phyloP scores from a whole-genome alignment of 345 rosid genomes.

The Jatropha curcas region DNA sequence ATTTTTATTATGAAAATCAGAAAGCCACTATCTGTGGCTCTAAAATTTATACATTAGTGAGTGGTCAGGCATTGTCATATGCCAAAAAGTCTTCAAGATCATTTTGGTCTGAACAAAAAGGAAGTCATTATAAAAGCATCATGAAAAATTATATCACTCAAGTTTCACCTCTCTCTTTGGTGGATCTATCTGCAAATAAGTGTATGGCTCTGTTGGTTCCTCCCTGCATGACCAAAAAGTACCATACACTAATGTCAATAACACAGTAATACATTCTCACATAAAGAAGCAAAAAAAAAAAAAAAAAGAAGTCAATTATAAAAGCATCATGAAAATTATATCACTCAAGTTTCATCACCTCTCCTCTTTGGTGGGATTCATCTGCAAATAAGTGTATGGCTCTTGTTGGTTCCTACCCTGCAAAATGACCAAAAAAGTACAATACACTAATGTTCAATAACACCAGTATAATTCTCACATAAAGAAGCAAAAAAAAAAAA shows the following conservation, averaged over 20 bases:
- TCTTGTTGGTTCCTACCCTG: too few species aligned
- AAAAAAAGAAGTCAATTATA: too few species aligned
- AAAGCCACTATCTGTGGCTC: background rate
- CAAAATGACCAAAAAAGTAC: too few species aligned
- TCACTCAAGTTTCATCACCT: too few species aligned
- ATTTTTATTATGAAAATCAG: background rate
- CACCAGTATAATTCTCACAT: too few species aligned
- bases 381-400: too few species aligned
- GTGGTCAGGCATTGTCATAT: background rate
- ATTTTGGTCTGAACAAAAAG: background rate
- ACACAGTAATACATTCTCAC: background rate
- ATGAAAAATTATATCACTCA: constrained; percentile 34
- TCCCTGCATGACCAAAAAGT: constrained; percentile 54
- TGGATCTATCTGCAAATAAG: constrained; percentile 77
- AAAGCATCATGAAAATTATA: too few species aligned
- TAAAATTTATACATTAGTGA: constrained; percentile 1
- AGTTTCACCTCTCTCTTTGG: constrained; percentile 69
- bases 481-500: too few species aligned
- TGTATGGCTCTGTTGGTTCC: constrained; percentile 88
- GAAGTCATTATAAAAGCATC: background rate
- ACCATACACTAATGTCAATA: background rate
- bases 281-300: too few species aligned
- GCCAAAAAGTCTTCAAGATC: background rate
- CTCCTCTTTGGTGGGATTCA: too few species aligned
- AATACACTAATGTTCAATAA: too few species aligned